Evolutionary conservation across 2,329 filamentous ascomycete genomes (phyloP).

Genomic region (Domatiomyces catenatus): DNA sequence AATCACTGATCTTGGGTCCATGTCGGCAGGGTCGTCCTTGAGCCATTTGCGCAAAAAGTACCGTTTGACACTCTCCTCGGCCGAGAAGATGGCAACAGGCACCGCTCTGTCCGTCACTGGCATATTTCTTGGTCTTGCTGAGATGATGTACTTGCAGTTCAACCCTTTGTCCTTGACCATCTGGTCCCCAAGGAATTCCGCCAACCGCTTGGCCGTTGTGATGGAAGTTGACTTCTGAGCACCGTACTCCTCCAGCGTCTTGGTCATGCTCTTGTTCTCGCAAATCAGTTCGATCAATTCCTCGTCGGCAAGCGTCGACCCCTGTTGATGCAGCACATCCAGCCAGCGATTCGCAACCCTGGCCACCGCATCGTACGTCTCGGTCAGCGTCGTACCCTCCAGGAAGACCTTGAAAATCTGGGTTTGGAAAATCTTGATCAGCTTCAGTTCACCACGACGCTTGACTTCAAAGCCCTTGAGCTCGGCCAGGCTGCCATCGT

Average conservation of each 20-base stretch:
- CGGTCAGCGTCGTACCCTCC: constrained; percentile 69
- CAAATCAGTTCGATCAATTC: constrained; percentile 99
- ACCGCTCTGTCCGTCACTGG: constrained; percentile 90
- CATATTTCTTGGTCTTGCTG: constrained; percentile 65
- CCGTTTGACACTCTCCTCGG: constrained; percentile 73
- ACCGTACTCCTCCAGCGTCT: constrained; percentile 93
- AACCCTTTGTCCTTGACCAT: constrained; percentile 99
- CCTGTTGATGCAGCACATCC: constrained; percentile 80
- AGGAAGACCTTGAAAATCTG: constrained; percentile 99
- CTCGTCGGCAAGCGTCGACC: constrained; percentile 80
- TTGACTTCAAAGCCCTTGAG: constrained; percentile 97
- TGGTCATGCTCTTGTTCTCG: constrained; percentile 95
- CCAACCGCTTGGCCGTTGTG: constrained; percentile 84
- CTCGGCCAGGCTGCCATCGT: constrained; percentile 87
- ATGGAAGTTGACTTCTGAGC: constrained; percentile 97
- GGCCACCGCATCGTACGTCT: constrained; percentile 83
- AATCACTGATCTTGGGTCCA: constrained; percentile 75
- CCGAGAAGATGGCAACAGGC: constrained; percentile 92
- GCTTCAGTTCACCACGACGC: constrained; percentile 88
- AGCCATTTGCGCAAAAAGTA: constrained; percentile 90
- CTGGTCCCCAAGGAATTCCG: constrained; percentile 90
- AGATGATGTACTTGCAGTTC: constrained; percentile 99
- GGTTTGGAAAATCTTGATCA: constrained; percentile 99
- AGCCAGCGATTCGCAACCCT: constrained; percentile 94
- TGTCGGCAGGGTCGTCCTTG: constrained; percentile 78